A percentile compares a stretch with the other conserved stretches of the same genome.
These are phyloP conservation scores for Clavaria fumosa DNA, from an alignment of 768 basidiomycete species.

Conservation along the genomic window DNA sequence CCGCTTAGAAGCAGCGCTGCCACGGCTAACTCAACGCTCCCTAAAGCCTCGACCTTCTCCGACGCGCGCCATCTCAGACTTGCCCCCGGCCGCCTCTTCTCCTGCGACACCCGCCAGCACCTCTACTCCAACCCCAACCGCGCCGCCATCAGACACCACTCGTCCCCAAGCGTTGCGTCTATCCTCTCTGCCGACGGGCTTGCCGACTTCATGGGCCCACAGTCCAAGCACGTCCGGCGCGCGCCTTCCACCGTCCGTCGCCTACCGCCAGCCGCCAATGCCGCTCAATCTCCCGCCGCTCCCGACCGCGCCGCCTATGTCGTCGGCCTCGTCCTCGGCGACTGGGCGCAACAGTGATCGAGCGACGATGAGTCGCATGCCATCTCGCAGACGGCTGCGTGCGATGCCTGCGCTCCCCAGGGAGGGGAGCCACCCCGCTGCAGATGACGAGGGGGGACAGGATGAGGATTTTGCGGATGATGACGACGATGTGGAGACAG, in stretches of 20 bases:
- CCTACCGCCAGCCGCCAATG: slow-evolving; percentile 27
- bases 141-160: neutral
- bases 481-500: slow-evolving; percentile 9
- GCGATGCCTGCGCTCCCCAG: slow-evolving; percentile 23
- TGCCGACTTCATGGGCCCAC: too few species aligned
- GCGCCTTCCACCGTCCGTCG: slow-evolving; percentile 30
- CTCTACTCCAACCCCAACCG: neutral
- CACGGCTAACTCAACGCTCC: too few species aligned
- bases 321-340: slow-evolving; percentile 18
- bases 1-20: too few species aligned
- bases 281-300: slow-evolving; percentile 38
- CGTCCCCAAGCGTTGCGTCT: slow-evolving; percentile 4
- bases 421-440: too few species aligned
- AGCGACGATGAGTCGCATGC: slow-evolving; percentile 21
- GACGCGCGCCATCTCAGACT: neutral
- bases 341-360: slow-evolving; percentile 40
- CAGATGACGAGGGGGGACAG: slow-evolving; percentile 15
- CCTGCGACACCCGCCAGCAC: neutral
- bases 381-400: slow-evolving; percentile 20
- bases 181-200: slow-evolving; percentile 1
- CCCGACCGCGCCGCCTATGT: slow-evolving; percentile 12
- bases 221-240: slow-evolving; percentile 16
- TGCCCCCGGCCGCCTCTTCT: too few species aligned
- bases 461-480: slow-evolving; percentile 13
- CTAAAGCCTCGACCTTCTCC: too few species aligned